phyloP scores from a whole-genome alignment of 805 yeast species.

The Ogataea methylovora region DNA sequence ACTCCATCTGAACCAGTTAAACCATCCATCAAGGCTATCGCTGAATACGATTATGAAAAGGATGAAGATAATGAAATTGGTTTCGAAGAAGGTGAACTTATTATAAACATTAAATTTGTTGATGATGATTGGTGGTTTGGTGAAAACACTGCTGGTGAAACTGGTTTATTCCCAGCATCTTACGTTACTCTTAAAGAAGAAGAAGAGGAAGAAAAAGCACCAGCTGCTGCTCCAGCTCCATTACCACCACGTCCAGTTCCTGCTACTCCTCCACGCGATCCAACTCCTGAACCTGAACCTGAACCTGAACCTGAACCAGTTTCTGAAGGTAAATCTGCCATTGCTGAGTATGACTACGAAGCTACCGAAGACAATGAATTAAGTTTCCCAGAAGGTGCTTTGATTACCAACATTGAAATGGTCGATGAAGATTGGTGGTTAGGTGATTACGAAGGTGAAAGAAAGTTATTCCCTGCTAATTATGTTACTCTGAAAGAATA shows the following conservation, averaged over 20 bases:
- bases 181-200: slow-evolving; percentile 36
- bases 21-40: slow-evolving; percentile 47
- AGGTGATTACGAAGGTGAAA: slow-evolving; percentile 72
- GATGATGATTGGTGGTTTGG: slow-evolving; percentile 71
- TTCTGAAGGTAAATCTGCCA: slow-evolving; percentile 36
- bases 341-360: slow-evolving; percentile 73
- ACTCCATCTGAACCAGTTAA: slow-evolving; percentile 1
- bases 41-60: slow-evolving; percentile 71
- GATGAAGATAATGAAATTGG: slow-evolving; percentile 73
- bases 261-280: too few species aligned
- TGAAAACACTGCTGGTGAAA: slow-evolving; percentile 30
- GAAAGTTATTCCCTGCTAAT: slow-evolving; percentile 87
- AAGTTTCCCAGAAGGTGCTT: slow-evolving; percentile 75
- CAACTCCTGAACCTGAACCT: slow-evolving; percentile 14
- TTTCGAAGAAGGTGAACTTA: slow-evolving; percentile 57
- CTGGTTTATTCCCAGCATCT: slow-evolving; percentile 51
- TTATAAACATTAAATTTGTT: slow-evolving; percentile 58
- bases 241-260: slow-evolving; percentile 10
- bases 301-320: slow-evolving; percentile 15
- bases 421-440: slow-evolving; percentile 98
- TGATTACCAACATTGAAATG: slow-evolving; percentile 74
- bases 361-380: slow-evolving; percentile 92
- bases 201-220: slow-evolving; percentile 9
- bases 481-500: slow-evolving; percentile 43
- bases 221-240: slow-evolving; percentile 13